phyloP scores from a whole-genome alignment of 208 protist genomes.

The Leishmania gerbilli region DNA sequence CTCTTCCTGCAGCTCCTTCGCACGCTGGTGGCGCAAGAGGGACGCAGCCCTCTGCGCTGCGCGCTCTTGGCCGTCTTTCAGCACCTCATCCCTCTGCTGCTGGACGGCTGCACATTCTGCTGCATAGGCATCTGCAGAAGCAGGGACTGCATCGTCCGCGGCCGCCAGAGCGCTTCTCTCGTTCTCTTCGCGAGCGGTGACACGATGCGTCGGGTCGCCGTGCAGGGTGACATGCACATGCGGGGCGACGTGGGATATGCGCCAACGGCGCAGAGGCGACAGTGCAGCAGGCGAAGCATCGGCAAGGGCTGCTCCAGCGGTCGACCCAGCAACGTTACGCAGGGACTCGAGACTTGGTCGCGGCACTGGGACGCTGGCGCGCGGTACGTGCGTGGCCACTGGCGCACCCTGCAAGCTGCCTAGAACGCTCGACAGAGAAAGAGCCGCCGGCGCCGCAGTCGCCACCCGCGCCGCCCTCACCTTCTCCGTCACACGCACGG shows the following conservation, averaged over 20 bases:
- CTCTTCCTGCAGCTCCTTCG: conserved; percentile 6
- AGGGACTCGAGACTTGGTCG: neutral
- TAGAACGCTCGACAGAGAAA: conserved; percentile 16
- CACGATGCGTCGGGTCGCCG: neutral
- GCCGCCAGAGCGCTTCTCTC: neutral
- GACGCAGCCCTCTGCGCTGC: conserved; percentile 39
- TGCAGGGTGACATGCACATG: conserved; percentile 16
- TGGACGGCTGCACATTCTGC: conserved; percentile 9
- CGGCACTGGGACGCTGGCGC: conserved; percentile 14
- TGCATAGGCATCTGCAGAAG: neutral
- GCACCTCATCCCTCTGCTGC: neutral
- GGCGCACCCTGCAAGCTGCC: conserved; percentile 18
- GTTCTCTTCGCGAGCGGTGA: neutral
- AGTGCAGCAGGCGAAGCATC: neutral
- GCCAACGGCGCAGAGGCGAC: conserved; percentile 2
- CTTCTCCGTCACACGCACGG: conserved; percentile 30
- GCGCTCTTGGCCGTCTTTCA: conserved; percentile 18
- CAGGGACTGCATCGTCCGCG: neutral
- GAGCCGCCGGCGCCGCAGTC: conserved; percentile 7
- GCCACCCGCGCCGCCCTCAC: conserved; percentile 26
- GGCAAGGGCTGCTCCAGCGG: neutral
- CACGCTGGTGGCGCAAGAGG: conserved; percentile 20
- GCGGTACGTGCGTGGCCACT: neutral
- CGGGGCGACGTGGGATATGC: conserved; percentile 23
- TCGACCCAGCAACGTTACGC: neutral